Evolutionary conservation across 805 yeast species (phyloP).

Genomic region (Metschnikowia kunwiensis): DNA sequence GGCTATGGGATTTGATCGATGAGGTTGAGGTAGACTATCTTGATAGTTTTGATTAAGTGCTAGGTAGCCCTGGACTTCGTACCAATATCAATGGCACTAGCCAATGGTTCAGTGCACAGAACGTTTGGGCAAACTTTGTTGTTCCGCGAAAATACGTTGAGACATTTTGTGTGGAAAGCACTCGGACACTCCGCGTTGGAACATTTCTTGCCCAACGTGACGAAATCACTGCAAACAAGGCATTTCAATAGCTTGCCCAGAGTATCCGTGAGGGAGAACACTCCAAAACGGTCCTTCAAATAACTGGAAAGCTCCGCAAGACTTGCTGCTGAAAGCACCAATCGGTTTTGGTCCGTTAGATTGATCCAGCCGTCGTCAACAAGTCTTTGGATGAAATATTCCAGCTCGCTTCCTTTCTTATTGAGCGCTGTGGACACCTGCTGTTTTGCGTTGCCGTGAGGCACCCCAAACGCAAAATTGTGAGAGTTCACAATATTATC

Average conservation of each 20-base stretch:
- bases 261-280: conserved; percentile 13
- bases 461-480: conserved; percentile 33
- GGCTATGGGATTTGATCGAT: conserved; percentile 79
- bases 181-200: conserved; percentile 26
- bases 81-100: conserved; percentile 4
- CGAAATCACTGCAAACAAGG: conserved; percentile 49
- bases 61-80: background rate
- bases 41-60: conserved; percentile 39
- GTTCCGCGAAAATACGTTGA: conserved; percentile 35
- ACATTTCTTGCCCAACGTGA: conserved; percentile 46
- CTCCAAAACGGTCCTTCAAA: conserved; percentile 44
- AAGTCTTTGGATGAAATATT: conserved; percentile 36
- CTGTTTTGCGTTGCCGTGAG: conserved; percentile 36
- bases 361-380: conserved; percentile 55
- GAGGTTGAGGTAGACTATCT: conserved; percentile 67
- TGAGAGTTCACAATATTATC: conserved; percentile 44
- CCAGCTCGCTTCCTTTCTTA: conserved; percentile 35
- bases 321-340: conserved; percentile 40
- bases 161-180: conserved; percentile 51
- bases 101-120: conserved; percentile 8
- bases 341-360: conserved; percentile 26
- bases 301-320: conserved; percentile 48
- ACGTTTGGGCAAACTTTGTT: conserved; percentile 19
- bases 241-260: conserved; percentile 45
- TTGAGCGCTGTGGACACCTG: conserved; percentile 23